Base-by-base conservation (phyloP, 768 basidiomycete species). In the Boletus rex-veris region DNA sequence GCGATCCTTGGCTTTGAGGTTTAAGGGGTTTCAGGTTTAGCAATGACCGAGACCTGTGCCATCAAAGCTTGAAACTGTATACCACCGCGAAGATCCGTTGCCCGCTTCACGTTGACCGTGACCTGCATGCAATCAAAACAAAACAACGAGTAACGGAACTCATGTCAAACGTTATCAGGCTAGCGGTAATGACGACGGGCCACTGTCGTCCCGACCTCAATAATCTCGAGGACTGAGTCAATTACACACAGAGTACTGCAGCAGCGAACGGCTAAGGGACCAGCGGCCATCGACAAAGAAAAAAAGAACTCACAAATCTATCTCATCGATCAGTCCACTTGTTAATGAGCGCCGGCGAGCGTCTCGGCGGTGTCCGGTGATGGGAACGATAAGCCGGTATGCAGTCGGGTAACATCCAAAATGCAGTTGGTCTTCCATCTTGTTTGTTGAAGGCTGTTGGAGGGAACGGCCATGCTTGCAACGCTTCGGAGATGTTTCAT, bases 161-260 rank as follows among this genome's bases (percentile, higher is more conserved):
- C 19, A 9, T 28, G n/a, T n/a, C n/a, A 18, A 55, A 54, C 54
- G 52, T 50, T 50, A 46, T 19, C 16, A 43, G 26, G 33, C 31
- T 33, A 12, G 10, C 9, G 9, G 31, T 9, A 30, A 42, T 9
- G 24, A 28, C n/a, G 38, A 18, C 28, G 11, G 18, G 12, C 31
- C 31, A 24, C 24, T 26, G 26, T 26, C 26, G 26, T 26, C 26
- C 26, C 8, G 26, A 26, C 26, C 26, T 26, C 26, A 8, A 26
- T 1, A 26, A 0, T n/a, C 8, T 28, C 26, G 26, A 28, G n/a
- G 16, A 15, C 28, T 16, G n/a, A 44, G 43, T 28, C 15, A 7
- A 37, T 19, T 12, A 24, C 24, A 24, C 5, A 24, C 5, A 24
- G 24, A 41, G 40, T 11, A 35, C 14, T 36, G 21, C 21, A 36